phyloP scores from a whole-genome alignment of 768 basidiomycete species.

The Lactifluus subvellereus region DNA sequence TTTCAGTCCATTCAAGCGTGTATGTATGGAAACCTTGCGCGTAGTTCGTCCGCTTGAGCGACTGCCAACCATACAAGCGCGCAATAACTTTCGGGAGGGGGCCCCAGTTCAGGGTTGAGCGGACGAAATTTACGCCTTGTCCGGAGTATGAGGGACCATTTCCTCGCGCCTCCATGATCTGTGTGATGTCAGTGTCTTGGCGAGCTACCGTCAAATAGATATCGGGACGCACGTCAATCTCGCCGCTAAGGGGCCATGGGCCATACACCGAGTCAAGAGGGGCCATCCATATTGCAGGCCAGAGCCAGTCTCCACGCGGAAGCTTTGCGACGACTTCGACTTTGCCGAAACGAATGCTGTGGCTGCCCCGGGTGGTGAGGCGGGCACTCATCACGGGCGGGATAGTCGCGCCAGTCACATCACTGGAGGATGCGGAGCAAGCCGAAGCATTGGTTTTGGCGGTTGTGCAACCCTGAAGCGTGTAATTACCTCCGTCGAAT shows the following conservation, averaged over 20 bases:
- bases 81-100: constrained; percentile 40
- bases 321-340: constrained; percentile 49
- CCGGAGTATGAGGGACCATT: constrained; percentile 39
- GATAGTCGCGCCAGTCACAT: constrained; percentile 34
- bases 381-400: constrained; percentile 53
- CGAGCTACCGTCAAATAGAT: neutral
- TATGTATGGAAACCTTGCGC: constrained; percentile 48
- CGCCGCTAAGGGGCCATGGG: constrained; percentile 48
- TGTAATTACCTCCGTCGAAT: constrained; percentile 36
- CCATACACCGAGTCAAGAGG: constrained; percentile 44
- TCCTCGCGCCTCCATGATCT: constrained; percentile 52
- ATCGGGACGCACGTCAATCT: constrained; percentile 47
- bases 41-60: constrained; percentile 41
- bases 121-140: constrained; percentile 43
- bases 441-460: constrained; percentile 34
- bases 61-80: constrained; percentile 41
- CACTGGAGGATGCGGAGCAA: constrained; percentile 42
- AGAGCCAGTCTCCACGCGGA: constrained; percentile 42
- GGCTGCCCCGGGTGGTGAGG: constrained; percentile 44
- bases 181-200: neutral
- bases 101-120: constrained; percentile 67
- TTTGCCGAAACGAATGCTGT: constrained; percentile 49
- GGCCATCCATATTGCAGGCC: constrained; percentile 44
- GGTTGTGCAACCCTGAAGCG: constrained; percentile 35
- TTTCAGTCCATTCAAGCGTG: constrained; percentile 53